phyloP scores from a whole-genome alignment of 495 filamentous ascomycete species.

The Penicillium paradoxum region DNA sequence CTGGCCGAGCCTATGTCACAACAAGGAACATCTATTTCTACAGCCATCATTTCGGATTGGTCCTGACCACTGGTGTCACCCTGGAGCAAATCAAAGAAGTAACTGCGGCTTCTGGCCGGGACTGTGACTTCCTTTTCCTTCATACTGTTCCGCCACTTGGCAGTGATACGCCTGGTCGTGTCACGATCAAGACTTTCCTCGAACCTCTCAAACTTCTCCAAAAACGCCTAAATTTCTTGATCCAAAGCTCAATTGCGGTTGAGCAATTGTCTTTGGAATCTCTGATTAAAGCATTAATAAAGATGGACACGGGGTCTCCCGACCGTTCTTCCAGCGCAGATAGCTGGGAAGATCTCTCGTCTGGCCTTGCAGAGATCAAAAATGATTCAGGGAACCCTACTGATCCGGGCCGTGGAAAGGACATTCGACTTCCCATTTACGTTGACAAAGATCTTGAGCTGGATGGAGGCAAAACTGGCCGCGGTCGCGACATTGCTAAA shows the following conservation, averaged over 20 bases:
- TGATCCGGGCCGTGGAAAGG: conserved; percentile 38
- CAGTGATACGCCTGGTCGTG: conserved; percentile 58
- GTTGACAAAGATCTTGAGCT: conserved; percentile 58
- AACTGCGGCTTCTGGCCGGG: conserved; percentile 79
- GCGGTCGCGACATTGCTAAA: conserved; percentile 58
- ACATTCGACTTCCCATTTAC: conserved; percentile 56
- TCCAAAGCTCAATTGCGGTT: conserved; percentile 66
- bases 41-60: conserved; percentile 87
- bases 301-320: conserved; percentile 60
- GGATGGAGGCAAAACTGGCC: conserved; percentile 33
- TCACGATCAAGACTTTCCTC: conserved; percentile 88
- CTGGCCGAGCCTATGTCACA: conserved; percentile 86
- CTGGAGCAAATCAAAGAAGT: conserved; percentile 79
- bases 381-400: conserved; percentile 14
- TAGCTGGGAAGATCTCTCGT: conserved; percentile 88
- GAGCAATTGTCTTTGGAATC: conserved; percentile 57
- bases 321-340: conserved; percentile 68
- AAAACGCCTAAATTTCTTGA: conserved; percentile 73
- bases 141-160: conserved; percentile 65
- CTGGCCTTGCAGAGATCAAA: conserved; percentile 44
- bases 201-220: conserved; percentile 81
- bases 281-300: conserved; percentile 60
- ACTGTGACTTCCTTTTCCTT: conserved; percentile 90
- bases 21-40: conserved; percentile 87
- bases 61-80: conserved; percentile 69